Percentiles rank a stretch among this genome's conserved stretches.
phyloP scores from a whole-genome alignment of 2,329 filamentous ascomycete genomes.

The Paracorniculantispora psalliotae region DNA sequence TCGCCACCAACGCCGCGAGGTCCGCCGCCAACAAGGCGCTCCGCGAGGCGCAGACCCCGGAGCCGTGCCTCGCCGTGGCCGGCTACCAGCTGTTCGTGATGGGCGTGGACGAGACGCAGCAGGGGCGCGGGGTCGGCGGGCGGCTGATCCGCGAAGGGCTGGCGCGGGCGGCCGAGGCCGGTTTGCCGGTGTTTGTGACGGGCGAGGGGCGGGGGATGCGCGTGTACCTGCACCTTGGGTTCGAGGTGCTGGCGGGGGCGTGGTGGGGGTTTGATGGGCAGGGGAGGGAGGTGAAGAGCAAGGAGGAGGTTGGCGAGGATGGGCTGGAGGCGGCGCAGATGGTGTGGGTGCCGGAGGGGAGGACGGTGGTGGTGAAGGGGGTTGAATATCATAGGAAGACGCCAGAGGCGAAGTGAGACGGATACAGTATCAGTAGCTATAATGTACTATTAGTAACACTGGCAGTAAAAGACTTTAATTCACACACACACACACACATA shows the following conservation, averaged over 20 bases:
- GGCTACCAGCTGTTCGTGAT: background rate
- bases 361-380: background rate
- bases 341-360: conserved; percentile 1
- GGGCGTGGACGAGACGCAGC: background rate
- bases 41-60: background rate
- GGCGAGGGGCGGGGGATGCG: background rate
- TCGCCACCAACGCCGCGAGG: background rate
- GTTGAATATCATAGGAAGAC: background rate
- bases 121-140: background rate
- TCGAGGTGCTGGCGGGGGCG: background rate
- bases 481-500: too few relatives aligned
- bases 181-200: conserved; percentile 1
- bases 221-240: background rate
- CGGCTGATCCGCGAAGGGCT: background rate
- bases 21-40: background rate
- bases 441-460: too few relatives aligned
- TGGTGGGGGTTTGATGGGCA: background rate
- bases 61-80: background rate
- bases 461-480: too few relatives aligned
- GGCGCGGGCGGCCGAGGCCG: background rate
- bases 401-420: too few relatives aligned
- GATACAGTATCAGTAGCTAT: too few relatives aligned
- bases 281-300: background rate
- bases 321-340: background rate
- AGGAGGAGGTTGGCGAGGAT: background rate